Conservation (phyloP, 148 eudicot genomes). For the Persicaria tinctoria region DNA sequence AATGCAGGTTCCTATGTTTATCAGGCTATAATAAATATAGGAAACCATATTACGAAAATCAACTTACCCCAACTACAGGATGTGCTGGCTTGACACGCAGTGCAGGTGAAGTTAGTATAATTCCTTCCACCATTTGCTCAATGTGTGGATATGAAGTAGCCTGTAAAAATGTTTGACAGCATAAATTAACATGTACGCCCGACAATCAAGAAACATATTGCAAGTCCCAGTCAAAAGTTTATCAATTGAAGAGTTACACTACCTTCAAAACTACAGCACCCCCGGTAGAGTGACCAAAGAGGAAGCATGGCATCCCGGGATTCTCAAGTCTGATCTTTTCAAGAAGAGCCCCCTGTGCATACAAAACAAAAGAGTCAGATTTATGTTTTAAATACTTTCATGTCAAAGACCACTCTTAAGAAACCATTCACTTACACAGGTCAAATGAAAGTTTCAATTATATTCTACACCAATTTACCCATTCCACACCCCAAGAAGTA, state of each 20-base stretch:
- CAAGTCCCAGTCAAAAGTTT: neutral
- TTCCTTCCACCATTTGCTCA: slow-evolving; percentile 38
- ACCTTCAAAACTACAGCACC: slow-evolving; percentile 76
- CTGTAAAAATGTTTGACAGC: slow-evolving; percentile 15
- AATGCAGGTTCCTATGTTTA: too few relatives aligned
- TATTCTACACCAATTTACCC: too few relatives aligned
- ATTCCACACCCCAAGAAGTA: too few relatives aligned
- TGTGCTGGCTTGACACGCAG: slow-evolving; percentile 73
- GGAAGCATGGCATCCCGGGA: slow-evolving; percentile 65
- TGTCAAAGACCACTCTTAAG: too few relatives aligned
- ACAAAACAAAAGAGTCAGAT: neutral
- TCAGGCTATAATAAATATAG: neutral
- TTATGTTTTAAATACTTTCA: neutral
- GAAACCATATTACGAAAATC: neutral
- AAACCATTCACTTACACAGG: too few relatives aligned
- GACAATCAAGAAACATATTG: neutral
- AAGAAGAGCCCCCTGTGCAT: slow-evolving; percentile 49
- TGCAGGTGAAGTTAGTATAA: slow-evolving; percentile 77
- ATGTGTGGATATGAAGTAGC: slow-evolving; percentile 62
- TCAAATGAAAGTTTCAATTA: too few relatives aligned
- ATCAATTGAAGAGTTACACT: neutral
- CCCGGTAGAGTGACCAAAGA: slow-evolving; percentile 91
- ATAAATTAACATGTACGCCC: neutral
- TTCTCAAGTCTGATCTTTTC: slow-evolving; percentile 49
- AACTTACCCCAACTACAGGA: slow-evolving; percentile 61